A percentile compares a stretch with the other conserved stretches of the same genome.
Conservation (phyloP, 2,329 filamentous ascomycete species). For the Emergomyces pasteurianus region DNA sequence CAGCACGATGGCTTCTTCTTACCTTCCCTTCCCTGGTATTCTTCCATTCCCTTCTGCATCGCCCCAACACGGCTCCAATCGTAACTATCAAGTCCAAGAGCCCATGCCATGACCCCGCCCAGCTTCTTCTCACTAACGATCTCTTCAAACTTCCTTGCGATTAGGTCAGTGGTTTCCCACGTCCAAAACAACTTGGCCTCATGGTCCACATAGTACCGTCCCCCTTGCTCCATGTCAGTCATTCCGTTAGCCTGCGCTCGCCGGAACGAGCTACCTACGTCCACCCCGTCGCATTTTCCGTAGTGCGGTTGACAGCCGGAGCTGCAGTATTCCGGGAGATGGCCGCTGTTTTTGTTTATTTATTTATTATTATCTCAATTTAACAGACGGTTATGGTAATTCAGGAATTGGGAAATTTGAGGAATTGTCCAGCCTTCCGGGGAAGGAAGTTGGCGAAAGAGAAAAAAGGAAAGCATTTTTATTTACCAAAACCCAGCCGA, state of each 20-base stretch:
- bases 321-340: slow-evolving; percentile 20
- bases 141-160: slow-evolving; percentile 49
- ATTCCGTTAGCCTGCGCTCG: slow-evolving; percentile 41
- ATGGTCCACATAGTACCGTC: slow-evolving; percentile 57
- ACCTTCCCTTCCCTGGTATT: neutral
- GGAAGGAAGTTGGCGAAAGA: neutral
- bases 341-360: slow-evolving; percentile 18
- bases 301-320: slow-evolving; percentile 28
- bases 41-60: slow-evolving; percentile 16
- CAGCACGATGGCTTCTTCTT: neutral
- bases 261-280: slow-evolving; percentile 46
- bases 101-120: slow-evolving; percentile 67
- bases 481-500: slow-evolving; percentile 25
- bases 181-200: slow-evolving; percentile 56
- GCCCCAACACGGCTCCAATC: slow-evolving; percentile 34
- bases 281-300: slow-evolving; percentile 32
- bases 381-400: neutral
- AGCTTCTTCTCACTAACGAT: slow-evolving; percentile 46
- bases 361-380: slow-evolving; percentile 1
- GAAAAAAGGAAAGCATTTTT: neutral
- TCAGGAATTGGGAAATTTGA: neutral
- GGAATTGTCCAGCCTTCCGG: neutral
- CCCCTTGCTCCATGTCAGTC: slow-evolving; percentile 48
- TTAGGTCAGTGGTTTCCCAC: slow-evolving; percentile 53
- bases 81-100: slow-evolving; percentile 52